Evolutionary conservation across 2,329 filamentous ascomycete species (phyloP).

Genomic region (Venturia carpophila): DNA sequence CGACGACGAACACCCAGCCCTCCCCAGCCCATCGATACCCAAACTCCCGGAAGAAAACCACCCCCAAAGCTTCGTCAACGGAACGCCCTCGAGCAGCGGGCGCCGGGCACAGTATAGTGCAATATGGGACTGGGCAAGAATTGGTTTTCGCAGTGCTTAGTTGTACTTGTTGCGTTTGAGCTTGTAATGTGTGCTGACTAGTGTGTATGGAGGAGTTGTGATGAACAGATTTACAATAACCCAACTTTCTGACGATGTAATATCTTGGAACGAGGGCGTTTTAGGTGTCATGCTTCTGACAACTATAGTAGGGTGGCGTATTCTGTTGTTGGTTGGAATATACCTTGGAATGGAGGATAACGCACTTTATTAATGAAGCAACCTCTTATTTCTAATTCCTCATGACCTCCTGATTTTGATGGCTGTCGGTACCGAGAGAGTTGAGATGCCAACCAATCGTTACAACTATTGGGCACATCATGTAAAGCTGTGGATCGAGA

Average conservation of each 20-base stretch:
- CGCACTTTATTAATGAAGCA: background rate
- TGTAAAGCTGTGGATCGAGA: too few species aligned
- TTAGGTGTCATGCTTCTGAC: background rate
- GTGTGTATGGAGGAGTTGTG: constrained; percentile 5
- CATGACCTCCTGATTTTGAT: background rate
- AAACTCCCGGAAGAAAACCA: constrained; percentile 11
- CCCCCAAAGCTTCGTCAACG: constrained; percentile 14
- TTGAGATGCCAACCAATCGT: background rate
- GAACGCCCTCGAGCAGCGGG: constrained; percentile 4
- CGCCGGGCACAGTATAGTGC: constrained; percentile 13
- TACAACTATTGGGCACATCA: too few species aligned
- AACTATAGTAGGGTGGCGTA: background rate
- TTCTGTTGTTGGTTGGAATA: constrained; percentile 6
- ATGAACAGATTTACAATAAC: background rate
- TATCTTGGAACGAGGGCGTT: constrained; percentile 7
- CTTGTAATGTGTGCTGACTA: constrained; percentile 3
- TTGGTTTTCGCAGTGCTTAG: constrained; percentile 5
- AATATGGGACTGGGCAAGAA: constrained; percentile 8
- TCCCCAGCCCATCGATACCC: constrained; percentile 6
- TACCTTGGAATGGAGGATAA: background rate
- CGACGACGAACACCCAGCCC: background rate
- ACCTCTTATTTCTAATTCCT: background rate
- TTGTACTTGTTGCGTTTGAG: background rate
- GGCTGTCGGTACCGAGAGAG: background rate
- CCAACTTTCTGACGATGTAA: constrained; percentile 1